phyloP scores from a whole-genome alignment of 225 moss, liverwort and hornwort species.

The Takakia lepidozioides region DNA sequence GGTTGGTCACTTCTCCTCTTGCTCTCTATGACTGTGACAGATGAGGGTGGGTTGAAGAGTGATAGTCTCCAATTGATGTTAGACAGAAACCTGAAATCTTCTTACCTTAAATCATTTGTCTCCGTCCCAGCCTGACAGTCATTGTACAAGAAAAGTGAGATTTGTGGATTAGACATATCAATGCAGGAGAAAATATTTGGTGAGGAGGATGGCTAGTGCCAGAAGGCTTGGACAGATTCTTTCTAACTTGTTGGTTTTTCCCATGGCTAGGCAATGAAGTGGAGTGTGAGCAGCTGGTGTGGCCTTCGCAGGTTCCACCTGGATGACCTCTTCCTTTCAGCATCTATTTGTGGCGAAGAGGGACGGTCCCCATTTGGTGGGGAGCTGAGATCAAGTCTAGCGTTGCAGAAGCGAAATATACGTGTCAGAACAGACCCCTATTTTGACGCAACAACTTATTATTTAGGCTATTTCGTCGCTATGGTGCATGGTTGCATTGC shows the following conservation, averaged over 20 bases:
- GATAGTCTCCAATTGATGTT: no score
- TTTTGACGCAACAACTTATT: conserved; percentile 68
- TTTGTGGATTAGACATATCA: no score
- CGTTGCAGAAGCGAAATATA: conserved; percentile 96
- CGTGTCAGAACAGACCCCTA: conserved; percentile 76
- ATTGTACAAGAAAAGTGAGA: no score
- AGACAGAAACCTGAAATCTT: no score
- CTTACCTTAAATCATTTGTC: no score
- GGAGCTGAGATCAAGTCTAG: conserved; percentile 96
- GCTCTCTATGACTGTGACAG: not conserved
- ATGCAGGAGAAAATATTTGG: no score
- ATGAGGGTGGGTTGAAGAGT: not conserved
- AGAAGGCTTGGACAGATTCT: not conserved
- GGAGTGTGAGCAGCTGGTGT: conserved; percentile 98
- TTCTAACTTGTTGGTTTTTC: conserved; percentile 8
- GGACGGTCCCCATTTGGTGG: conserved; percentile 99
- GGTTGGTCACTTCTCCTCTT: conserved; percentile 35
- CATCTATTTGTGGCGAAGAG: conserved; percentile 92
- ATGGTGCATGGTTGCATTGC: no score
- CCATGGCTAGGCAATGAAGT: conserved; percentile 78
- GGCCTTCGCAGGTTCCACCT: conserved; percentile 62
- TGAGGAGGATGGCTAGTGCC: not conserved
- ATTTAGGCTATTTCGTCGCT: conserved; percentile 58
- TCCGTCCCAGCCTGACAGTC: no score
- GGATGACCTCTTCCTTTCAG: conserved; percentile 74